Percentiles rank a stretch among this genome's conserved stretches.
These are phyloP conservation scores for Claviceps sp. DNA, from an alignment of 2,329 filamentous ascomycete genomes.

Conservation along the genomic window DNA sequence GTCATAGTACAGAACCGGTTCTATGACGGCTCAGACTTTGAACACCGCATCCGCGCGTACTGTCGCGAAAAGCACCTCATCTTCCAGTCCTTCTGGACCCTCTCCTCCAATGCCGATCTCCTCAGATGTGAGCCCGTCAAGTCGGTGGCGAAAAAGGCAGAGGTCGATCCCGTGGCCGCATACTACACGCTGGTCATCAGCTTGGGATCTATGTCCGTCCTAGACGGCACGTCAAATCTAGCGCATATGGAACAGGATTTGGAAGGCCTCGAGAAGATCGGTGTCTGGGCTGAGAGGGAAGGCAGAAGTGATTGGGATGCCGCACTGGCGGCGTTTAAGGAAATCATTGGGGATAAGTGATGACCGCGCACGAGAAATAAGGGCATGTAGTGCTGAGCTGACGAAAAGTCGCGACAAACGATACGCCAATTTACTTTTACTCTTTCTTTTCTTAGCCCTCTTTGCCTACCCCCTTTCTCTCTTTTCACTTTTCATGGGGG, in stretches of 20 bases:
- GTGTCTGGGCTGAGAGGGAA: conserved; percentile 28
- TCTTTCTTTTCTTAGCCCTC: background rate
- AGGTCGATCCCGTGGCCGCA: conserved; percentile 25
- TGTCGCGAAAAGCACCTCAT: conserved; percentile 27
- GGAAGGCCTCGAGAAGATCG: conserved; percentile 27
- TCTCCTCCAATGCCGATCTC: conserved; percentile 32
- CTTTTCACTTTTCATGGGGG: background rate
- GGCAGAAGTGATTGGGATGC: conserved; percentile 33
- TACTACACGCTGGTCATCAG: conserved; percentile 37
- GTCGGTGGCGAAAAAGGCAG: conserved; percentile 29
- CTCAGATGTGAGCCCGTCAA: conserved; percentile 31
- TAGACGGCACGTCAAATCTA: conserved; percentile 33
- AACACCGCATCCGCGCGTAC: conserved; percentile 42
- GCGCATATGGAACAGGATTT: conserved; percentile 37
- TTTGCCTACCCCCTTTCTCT: background rate
- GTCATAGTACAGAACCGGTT: conserved; percentile 68
- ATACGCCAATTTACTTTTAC: background rate
- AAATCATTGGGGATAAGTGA: conserved; percentile 14
- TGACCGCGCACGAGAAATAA: background rate
- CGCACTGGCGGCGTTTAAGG: conserved; percentile 35
- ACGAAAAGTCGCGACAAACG: background rate
- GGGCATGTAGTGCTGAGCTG: background rate
- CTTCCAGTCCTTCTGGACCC: conserved; percentile 43
- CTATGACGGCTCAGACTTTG: conserved; percentile 43
- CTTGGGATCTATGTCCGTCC: conserved; percentile 25